Conservation (phyloP, 2,329 filamentous ascomycete species). For the Teratosphaeria destructans region DNA sequence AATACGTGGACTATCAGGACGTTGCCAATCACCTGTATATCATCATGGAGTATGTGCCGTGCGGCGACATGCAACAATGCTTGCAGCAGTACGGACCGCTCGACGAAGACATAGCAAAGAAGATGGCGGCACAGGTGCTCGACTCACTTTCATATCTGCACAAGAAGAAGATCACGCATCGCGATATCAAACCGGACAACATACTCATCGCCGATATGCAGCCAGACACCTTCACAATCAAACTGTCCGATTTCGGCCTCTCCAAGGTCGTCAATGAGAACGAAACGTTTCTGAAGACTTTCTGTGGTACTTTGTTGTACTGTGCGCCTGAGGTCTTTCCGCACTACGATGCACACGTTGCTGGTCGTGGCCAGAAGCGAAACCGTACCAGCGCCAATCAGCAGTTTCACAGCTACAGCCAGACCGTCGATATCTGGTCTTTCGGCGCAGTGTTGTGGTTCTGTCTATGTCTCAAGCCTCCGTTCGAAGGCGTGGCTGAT, state of each 20-base stretch:
- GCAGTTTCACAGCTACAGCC: conserved; percentile 60
- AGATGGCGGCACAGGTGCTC: conserved; percentile 66
- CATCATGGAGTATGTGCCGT: conserved; percentile 87
- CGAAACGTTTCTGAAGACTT: conserved; percentile 86
- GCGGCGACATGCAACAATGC: conserved; percentile 71
- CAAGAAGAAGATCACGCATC: conserved; percentile 79
- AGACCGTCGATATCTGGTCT: conserved; percentile 94
- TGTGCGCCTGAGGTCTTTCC: conserved; percentile 95
- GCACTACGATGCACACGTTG: conserved; percentile 58
- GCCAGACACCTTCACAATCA: conserved; percentile 59
- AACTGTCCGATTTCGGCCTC: conserved; percentile 90
- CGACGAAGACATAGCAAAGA: conserved; percentile 56
- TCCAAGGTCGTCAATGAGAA: conserved; percentile 82
- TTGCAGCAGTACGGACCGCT: conserved; percentile 54
- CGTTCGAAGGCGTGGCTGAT: conserved; percentile 69
- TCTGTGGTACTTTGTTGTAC: conserved; percentile 90
- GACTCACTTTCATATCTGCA: conserved; percentile 81
- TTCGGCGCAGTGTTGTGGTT: conserved; percentile 87
- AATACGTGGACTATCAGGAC: conserved; percentile 82
- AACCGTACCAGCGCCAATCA: conserved; percentile 39
- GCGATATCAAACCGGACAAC: conserved; percentile 98
- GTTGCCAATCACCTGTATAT: conserved; percentile 76
- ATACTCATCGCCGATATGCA: conserved; percentile 68
- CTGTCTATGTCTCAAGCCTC: conserved; percentile 66
- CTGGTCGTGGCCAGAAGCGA: conserved; percentile 48